Evolutionary conservation across 805 yeast genomes (phyloP).

Genomic region (Kockiozyma suomiensis): DNA sequence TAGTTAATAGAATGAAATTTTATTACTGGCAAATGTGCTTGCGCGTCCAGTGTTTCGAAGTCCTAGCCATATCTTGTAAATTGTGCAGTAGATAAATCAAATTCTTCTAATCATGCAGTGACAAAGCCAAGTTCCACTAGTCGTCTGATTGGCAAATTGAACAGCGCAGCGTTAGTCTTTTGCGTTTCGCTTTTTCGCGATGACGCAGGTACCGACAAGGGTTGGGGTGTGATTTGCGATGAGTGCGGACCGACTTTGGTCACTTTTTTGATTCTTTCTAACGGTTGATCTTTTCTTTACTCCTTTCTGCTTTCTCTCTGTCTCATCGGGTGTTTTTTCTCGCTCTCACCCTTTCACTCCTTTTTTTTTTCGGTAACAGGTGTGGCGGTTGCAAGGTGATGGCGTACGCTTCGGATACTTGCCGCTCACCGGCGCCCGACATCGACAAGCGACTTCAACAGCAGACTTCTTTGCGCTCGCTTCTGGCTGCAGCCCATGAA

Average conservation of each 20-base stretch:
- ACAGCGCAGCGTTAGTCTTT: no score
- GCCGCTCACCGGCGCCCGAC: slow-evolving; percentile 7
- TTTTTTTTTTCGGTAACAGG: not conserved
- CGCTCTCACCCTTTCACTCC: not conserved
- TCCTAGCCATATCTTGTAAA: no score
- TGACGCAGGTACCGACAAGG: slow-evolving; percentile 6
- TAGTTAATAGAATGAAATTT: no score
- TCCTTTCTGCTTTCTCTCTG: not conserved
- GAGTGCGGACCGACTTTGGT: not conserved
- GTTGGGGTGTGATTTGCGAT: slow-evolving; percentile 12
- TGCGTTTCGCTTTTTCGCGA: not conserved
- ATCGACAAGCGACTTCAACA: not conserved
- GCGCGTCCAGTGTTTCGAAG: no score
- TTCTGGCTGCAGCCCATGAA: slow-evolving; percentile 21
- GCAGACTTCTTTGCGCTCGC: slow-evolving; percentile 17
- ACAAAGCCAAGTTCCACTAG: no score
- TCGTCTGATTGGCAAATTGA: no score
- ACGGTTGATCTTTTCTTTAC: not conserved
- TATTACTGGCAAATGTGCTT: no score
- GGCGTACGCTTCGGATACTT: slow-evolving; percentile 7
- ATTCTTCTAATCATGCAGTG: no score
- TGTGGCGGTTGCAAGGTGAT: not conserved
- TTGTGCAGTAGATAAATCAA: no score
- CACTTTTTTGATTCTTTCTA: not conserved
- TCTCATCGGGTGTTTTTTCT: not conserved